Evolutionary conservation across 1,284 basidiomycete species (phyloP).

Genomic region (Sporisorium reilianum): DNA sequence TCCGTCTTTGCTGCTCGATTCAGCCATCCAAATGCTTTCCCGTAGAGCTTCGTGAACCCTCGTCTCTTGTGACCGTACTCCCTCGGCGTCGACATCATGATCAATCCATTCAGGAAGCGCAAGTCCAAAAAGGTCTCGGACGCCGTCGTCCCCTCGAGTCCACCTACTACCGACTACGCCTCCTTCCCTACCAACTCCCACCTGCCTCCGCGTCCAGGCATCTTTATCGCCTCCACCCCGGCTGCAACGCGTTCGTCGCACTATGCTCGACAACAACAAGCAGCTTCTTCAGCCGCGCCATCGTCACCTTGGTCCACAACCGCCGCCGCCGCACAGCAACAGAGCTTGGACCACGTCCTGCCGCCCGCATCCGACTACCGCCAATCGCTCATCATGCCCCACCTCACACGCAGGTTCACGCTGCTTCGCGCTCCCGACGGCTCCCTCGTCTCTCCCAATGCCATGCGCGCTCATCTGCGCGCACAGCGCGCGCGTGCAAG

Average conservation of each 20-base stretch:
- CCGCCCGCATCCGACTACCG: constrained; percentile 55
- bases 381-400: constrained; percentile 65
- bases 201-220: constrained; percentile 37
- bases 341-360: constrained; percentile 41
- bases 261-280: constrained; percentile 6
- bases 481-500: constrained; percentile 61
- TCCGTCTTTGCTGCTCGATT: not conserved
- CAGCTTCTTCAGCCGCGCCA: not conserved
- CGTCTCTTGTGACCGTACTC: not conserved
- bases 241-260: constrained; percentile 12
- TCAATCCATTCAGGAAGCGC: constrained; percentile 50
- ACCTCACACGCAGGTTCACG: constrained; percentile 62
- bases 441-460: constrained; percentile 61
- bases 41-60: not conserved
- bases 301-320: not conserved
- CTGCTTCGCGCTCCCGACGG: constrained; percentile 60
- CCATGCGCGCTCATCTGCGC: constrained; percentile 61
- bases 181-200: constrained; percentile 15
- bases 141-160: constrained; percentile 3
- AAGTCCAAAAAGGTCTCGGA: constrained; percentile 31
- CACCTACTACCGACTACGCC: constrained; percentile 29
- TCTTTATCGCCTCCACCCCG: constrained; percentile 26
- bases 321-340: constrained; percentile 5
- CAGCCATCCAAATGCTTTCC: not conserved
- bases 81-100: constrained; percentile 21